Base-by-base conservation (phyloP, 2,329 filamentous ascomycete genomes). In the Calonectria pseudoreteaudii region DNA sequence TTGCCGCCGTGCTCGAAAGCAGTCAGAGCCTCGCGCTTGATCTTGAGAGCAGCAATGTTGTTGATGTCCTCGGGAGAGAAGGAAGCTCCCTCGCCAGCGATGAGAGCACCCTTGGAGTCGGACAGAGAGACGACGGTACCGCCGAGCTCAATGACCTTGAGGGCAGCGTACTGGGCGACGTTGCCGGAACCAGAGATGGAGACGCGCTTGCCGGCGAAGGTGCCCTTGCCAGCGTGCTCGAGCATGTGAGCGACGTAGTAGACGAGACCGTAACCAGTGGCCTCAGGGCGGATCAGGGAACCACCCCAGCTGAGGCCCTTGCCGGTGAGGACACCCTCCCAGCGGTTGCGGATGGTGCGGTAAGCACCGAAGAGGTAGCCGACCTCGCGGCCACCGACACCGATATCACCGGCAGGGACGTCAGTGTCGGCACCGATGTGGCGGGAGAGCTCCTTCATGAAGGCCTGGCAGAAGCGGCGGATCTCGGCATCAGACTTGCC, bases 201-300 rank as follows among this genome's bases (percentile, higher is more conserved):
- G 71, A 98, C 97, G 74, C 93, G 93, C 92, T 98, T 98, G 87
- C 95, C 96, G 76, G 91, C 87, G 89, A 98, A 98, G 79, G 90
- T 91, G 84, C 97, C 95, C 84, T 93, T 93, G 85, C 95, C 95
- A 80, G 95, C 94, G 86, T 98, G 93, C 86, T 94, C 89, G 84
- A 98, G 96, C 96, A 98, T 98, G 90, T 98, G 94, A 81, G 94
- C 91, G 84, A 98, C 95, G 86, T 98, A 98, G 92, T 98, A 98
- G 86, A 98, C 93, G 75, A 98, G 92, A 86, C 97, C 97, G 87
- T 95, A 98, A 74, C 97, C 97, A 71, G 97, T 99, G 81, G 97
- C 97, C 91, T 99, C 96, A 76, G 97, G 96, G 77, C 97, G 92
- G 89, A 98, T 98, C 87, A 98, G 88, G 84, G 91, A 94, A 82